Evolutionary conservation across 2,329 filamentous ascomycete genomes (phyloP).

Genomic region (Bertia moriformis): DNA sequence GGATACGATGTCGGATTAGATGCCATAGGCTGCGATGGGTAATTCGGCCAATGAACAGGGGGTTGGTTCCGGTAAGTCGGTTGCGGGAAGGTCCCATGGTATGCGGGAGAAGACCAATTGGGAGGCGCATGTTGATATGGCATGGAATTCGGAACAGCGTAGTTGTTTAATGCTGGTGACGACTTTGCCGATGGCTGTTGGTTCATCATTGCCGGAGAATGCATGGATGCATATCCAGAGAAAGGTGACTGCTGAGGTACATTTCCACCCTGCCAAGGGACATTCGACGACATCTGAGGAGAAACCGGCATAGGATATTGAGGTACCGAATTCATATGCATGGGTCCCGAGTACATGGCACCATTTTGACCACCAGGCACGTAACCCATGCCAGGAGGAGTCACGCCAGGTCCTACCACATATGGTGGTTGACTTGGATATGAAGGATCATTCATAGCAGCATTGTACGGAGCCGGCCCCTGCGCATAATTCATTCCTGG

Average conservation of each 20-base stretch:
- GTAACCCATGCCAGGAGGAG: background rate
- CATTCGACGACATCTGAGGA: background rate
- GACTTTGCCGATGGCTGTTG: background rate
- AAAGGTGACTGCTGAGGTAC: background rate
- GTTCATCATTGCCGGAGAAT: background rate
- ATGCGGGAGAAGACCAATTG: background rate
- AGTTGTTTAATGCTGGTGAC: background rate
- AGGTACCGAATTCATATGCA: background rate
- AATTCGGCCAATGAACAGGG: slow-evolving; percentile 10
- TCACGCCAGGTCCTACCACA: background rate
- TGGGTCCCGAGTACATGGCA: background rate
- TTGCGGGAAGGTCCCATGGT: background rate
- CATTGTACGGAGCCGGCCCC: background rate
- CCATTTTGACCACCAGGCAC: background rate
- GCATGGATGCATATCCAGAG: background rate
- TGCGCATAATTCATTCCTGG: background rate
- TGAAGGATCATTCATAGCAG: background rate
- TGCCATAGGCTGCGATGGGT: slow-evolving; percentile 16
- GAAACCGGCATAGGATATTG: background rate
- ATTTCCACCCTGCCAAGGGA: background rate
- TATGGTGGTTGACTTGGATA: background rate
- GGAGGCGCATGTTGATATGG: background rate
- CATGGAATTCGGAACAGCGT: background rate
- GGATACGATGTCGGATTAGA: slow-evolving; percentile 22
- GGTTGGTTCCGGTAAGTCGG: background rate